Percentiles rank a stretch among this genome's conserved stretches.
Conservation (phyloP, 202 grass and related monocot genomes). For the Carex arenaria region DNA sequence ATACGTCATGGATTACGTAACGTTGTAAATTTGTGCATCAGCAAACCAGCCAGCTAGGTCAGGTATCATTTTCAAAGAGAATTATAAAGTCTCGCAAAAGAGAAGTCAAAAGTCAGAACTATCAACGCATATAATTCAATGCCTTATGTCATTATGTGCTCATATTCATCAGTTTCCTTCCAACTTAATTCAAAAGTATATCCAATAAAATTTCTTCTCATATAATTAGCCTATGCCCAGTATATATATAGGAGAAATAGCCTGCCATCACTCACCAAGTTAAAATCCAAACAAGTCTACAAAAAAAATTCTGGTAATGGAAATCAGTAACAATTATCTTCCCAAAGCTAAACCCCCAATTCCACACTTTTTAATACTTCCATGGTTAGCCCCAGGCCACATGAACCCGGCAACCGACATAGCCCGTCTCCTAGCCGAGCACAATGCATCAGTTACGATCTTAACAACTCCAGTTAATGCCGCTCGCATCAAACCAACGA, state of each 20-base stretch:
- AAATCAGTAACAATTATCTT: constrained; percentile 1
- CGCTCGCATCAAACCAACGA: constrained; percentile 16
- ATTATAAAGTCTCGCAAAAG: too few relatives aligned
- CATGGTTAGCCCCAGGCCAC: constrained; percentile 54
- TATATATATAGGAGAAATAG: neutral
- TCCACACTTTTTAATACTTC: constrained; percentile 48
- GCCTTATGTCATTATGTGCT: neutral
- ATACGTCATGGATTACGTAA: neutral
- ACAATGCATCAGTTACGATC: constrained; percentile 34
- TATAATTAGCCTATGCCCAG: too few relatives aligned
- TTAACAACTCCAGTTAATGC: constrained; percentile 51
- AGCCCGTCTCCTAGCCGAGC: constrained; percentile 43
- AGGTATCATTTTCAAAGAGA: too few relatives aligned
- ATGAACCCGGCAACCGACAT: constrained; percentile 44
- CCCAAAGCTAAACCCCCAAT: neutral
- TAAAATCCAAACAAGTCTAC: neutral
- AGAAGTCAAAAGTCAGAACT: neutral
- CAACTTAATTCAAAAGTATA: neutral
- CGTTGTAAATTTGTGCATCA: neutral
- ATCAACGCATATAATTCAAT: neutral
- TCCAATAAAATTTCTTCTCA: neutral
- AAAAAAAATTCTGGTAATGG: neutral
- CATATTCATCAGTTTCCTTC: neutral
- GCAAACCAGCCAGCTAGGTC: neutral
- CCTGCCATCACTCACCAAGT: neutral